Evolutionary conservation across 2,329 filamentous ascomycete genomes (phyloP).

Genomic region (Cladosporium austrohemisphaericum): DNA sequence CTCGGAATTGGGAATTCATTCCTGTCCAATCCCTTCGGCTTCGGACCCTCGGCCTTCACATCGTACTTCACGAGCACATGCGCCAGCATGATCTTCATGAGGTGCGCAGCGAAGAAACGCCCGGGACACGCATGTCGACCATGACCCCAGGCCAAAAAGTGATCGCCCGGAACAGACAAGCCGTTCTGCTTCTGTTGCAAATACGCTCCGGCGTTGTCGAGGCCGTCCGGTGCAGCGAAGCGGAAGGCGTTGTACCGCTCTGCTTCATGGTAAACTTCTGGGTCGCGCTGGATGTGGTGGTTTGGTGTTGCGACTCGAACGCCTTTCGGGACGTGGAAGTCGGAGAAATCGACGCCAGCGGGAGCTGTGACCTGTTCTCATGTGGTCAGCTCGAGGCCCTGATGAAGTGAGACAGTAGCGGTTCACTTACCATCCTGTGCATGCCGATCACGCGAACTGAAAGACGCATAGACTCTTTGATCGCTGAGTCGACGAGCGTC

Average conservation of each 20-base stretch:
- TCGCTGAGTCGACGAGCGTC: conserved; percentile 24
- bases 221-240: conserved; percentile 20
- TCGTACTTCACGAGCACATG: conserved; percentile 43
- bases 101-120: conserved; percentile 45
- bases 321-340: conserved; percentile 22
- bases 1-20: conserved; percentile 8
- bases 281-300: conserved; percentile 27
- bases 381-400: neutral
- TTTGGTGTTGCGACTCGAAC: conserved; percentile 23
- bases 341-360: conserved; percentile 24
- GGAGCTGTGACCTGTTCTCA: conserved; percentile 21
- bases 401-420: too few relatives aligned
- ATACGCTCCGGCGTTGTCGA: neutral
- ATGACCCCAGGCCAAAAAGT: conserved; percentile 26
- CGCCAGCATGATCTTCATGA: conserved; percentile 46
- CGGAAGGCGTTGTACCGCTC: conserved; percentile 28
- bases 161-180: conserved; percentile 21
- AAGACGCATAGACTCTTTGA: conserved; percentile 29
- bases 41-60: conserved; percentile 19
- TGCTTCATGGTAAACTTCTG: conserved; percentile 23
- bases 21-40: conserved; percentile 6
- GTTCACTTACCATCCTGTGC: conserved; percentile 14
- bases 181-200: conserved; percentile 18
- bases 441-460: conserved; percentile 20
- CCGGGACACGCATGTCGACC: conserved; percentile 34